Base-by-base conservation (phyloP, 345 rosid genomes). In the Durio zibethinus region DNA sequence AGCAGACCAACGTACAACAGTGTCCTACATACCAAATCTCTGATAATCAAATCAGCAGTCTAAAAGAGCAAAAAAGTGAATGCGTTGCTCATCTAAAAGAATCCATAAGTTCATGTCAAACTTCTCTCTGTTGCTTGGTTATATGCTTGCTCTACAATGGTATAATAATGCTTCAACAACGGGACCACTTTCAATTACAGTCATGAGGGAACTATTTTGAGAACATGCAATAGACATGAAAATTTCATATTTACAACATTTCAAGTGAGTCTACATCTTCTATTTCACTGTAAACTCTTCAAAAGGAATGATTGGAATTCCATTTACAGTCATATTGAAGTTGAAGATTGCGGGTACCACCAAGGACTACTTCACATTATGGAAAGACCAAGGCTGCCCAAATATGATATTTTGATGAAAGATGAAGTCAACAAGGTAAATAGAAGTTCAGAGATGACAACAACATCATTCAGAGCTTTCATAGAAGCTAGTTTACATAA, bases 1-100 rank as follows among this genome's bases (percentile, higher is more conserved):
- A 81, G 99, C 97, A 83, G 99, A 96, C 99, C 99, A 96, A 31
- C 98, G 97, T 72, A 96, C 99, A 82, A 93, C 94, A 0, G 99
- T 96, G 83, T 96, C 98, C 99, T 96, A 77, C 78, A 88, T 56
- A 27, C 42, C 77, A 81, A 45, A 75, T 25, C 70, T 11, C 45
- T 73, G n/a, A 76, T 60, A 72, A 78, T 76, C 38, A 76, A 73
- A 75, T 31, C 53, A 77, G 38, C 80, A 83, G 64, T n/a, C 61
- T 50, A 50, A 72, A 20, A 35, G 70, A 53, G 52, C 62, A 48
- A 36, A 64, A 52, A 42, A 43, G 62, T 16, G 53, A 36, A 60
- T 2, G 52, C 15, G 16, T n/a, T 48, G 36, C 67, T 40, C 25
- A 78, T 53, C 33, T 20, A 29, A 18, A n/a, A n/a, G n/a, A n/a